Evolutionary conservation across 73 alveolate genomes (phyloP).

Genomic region (Paramecium octaurelia): DNA sequence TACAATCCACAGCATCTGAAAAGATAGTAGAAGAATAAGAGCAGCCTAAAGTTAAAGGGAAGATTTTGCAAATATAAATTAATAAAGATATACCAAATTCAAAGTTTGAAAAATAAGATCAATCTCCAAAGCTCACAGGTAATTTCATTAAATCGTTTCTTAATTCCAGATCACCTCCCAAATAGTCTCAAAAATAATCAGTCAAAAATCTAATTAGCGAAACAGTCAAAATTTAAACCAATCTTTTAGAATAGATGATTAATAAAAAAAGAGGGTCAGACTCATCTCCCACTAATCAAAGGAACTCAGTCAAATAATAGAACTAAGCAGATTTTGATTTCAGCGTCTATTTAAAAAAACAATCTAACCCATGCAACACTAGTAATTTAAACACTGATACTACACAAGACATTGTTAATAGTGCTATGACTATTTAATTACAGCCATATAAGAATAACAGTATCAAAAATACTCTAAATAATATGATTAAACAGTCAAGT

Average conservation of each 20-base stretch:
- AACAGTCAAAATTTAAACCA: background rate
- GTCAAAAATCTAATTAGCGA: background rate
- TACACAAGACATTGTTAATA: background rate
- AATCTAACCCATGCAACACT: background rate
- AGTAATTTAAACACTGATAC: background rate
- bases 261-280: slow-evolving; percentile 24
- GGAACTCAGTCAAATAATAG: background rate
- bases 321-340: background rate
- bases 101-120: background rate
- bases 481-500: background rate
- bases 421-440: background rate
- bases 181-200: background rate
- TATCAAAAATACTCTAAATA: background rate
- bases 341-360: background rate
- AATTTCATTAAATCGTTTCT: background rate
- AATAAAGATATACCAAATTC: background rate
- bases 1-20: background rate
- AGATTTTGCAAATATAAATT: background rate
- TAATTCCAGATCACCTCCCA: slow-evolving; percentile 3
- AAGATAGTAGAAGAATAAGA: background rate
- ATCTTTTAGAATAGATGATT: slow-evolving; percentile 19
- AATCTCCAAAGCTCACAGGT: slow-evolving; percentile 1
- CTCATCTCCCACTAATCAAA: background rate
- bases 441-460: slow-evolving; percentile 1
- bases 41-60: background rate